A percentile compares a stretch with the other conserved stretches of the same genome.
Evolutionary conservation across 305 asterid genomes (phyloP).

Genomic region (Solanum hybrid): DNA sequence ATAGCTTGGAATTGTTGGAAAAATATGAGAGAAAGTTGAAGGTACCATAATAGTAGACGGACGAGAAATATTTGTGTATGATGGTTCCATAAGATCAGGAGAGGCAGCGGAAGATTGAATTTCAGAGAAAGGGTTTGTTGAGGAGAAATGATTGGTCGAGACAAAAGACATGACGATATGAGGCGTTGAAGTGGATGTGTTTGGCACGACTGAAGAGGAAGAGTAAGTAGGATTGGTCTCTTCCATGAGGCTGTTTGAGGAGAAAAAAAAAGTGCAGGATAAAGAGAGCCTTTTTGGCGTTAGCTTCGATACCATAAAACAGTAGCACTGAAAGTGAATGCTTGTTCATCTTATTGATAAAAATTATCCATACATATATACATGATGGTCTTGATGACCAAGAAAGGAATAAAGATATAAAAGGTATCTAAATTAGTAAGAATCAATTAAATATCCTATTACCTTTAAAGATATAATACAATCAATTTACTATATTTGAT

Average conservation of each 20-base stretch:
- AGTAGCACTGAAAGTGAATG: not conserved
- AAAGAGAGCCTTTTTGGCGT: not conserved
- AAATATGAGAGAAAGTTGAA: not conserved
- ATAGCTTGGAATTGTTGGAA: not conserved
- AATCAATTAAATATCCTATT: not conserved
- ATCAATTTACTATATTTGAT: not conserved
- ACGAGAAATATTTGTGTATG: not conserved
- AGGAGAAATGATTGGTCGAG: not conserved
- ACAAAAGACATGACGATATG: not conserved
- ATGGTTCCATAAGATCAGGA: not conserved
- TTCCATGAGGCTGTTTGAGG: not conserved
- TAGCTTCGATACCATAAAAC: not conserved
- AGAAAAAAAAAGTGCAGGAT: no score
- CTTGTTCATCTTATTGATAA: not conserved
- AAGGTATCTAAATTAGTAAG: not conserved
- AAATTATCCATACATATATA: not conserved
- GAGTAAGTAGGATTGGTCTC: not conserved
- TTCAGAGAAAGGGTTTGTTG: not conserved
- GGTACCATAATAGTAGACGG: not conserved
- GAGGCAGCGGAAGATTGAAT: not conserved
- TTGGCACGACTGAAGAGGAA: not conserved
- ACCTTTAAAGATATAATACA: not conserved
- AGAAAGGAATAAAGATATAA: not conserved
- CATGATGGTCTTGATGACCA: not conserved
- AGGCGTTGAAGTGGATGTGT: not conserved